Conservation (phyloP, 208 protist genomes). For the Naegleria gruberi region DNA sequence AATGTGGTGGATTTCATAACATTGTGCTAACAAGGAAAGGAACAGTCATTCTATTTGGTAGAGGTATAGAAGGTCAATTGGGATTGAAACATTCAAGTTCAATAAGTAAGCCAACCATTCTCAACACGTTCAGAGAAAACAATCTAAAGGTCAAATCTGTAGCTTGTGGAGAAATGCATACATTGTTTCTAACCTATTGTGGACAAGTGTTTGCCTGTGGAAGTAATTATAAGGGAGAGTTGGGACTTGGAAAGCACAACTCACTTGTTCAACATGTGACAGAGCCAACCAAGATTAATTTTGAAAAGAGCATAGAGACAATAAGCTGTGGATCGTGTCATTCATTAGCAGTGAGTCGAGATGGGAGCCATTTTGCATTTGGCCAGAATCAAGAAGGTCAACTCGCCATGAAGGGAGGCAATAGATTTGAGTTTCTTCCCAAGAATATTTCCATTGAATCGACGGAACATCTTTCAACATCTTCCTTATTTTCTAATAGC, state of each 20-base stretch:
- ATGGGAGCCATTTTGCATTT: background rate
- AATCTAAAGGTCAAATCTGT: background rate
- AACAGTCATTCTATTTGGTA: background rate
- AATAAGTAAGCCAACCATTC: background rate
- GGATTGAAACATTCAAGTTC: background rate
- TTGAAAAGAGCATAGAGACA: too few relatives aligned
- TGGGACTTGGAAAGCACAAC: background rate
- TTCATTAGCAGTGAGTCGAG: background rate
- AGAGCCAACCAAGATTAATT: too few relatives aligned
- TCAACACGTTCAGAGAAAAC: background rate
- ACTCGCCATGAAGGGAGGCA: background rate
- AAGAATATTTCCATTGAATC: too few relatives aligned
- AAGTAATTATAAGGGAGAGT: background rate
- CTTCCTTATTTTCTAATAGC: background rate
- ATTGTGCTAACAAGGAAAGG: background rate
- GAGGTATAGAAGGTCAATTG: background rate
- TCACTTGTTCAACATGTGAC: background rate
- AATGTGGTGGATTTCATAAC: background rate
- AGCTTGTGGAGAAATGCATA: background rate
- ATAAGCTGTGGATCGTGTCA: too few relatives aligned
- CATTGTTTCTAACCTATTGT: background rate
- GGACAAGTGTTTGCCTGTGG: background rate
- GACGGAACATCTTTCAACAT: background rate
- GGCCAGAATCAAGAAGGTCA: background rate
- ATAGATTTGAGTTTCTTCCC: too few relatives aligned